These are phyloP conservation scores for Euptelea pleiosperma DNA, from an alignment of 164 flowering plant genomes.

Conservation along the genomic window DNA sequence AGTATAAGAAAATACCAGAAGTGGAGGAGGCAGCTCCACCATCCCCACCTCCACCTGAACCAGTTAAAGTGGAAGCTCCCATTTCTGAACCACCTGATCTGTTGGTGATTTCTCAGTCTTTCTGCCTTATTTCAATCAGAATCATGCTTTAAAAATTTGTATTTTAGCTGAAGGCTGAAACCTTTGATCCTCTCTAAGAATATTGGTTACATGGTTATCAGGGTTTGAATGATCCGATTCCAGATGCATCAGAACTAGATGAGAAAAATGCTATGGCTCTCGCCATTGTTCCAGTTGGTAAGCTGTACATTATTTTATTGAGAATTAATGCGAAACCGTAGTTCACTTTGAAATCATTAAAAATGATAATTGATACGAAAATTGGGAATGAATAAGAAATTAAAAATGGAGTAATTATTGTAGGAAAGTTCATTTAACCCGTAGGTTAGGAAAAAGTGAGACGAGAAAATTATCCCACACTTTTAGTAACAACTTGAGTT, in stretches of 20 bases:
- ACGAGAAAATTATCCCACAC: background rate
- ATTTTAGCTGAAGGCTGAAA: background rate
- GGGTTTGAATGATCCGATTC: constrained; percentile 68
- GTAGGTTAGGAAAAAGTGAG: background rate
- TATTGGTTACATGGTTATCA: constrained; percentile 26
- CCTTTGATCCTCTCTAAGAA: background rate
- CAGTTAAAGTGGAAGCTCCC: constrained; percentile 60
- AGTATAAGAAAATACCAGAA: constrained; percentile 63
- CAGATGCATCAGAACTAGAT: constrained; percentile 71
- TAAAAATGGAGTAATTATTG: background rate
- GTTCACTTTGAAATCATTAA: background rate
- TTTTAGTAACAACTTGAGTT: background rate
- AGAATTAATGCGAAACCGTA: background rate
- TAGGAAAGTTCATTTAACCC: background rate
- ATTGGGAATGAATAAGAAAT: background rate
- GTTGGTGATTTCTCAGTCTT: constrained; percentile 50
- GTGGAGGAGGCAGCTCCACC: constrained; percentile 43
- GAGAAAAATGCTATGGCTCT: constrained; percentile 88
- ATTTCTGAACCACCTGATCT: constrained; percentile 66
- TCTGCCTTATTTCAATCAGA: background rate
- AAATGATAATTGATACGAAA: background rate
- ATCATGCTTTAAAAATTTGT: background rate
- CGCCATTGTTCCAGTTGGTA: constrained; percentile 91
- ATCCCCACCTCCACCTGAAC: constrained; percentile 58
- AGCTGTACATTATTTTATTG: constrained; percentile 8